phyloP scores from a whole-genome alignment of 805 yeast genomes.

The Candida xyloterini region DNA sequence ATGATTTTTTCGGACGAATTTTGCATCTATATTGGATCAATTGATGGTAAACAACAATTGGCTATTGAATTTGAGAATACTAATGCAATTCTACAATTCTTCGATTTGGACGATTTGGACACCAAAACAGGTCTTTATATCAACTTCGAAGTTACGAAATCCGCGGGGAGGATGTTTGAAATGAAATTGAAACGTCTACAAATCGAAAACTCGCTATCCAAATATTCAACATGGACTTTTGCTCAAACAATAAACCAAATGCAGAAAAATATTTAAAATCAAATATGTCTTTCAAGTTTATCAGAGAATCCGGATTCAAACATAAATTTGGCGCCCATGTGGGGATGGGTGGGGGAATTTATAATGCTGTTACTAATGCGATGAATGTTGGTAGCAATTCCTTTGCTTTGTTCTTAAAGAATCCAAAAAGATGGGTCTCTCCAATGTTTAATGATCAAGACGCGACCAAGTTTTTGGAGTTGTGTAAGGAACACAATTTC shows the following conservation, averaged over 20 bases:
- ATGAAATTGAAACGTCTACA: slow-evolving; percentile 2
- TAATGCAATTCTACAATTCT: slow-evolving; percentile 2
- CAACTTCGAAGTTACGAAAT: background rate
- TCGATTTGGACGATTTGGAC: slow-evolving; percentile 3
- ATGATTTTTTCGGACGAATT: slow-evolving; percentile 4
- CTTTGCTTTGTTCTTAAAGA: slow-evolving; percentile 86
- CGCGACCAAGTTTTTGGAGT: slow-evolving; percentile 57
- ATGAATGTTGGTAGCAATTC: slow-evolving; percentile 63
- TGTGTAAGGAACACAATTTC: slow-evolving; percentile 62
- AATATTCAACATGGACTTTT: slow-evolving; percentile 10
- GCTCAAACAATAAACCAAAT: slow-evolving; percentile 15
- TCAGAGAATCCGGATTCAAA: slow-evolving; percentile 41
- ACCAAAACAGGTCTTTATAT: background rate
- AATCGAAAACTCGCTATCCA: background rate
- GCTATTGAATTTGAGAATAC: slow-evolving; percentile 5
- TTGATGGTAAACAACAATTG: slow-evolving; percentile 1
- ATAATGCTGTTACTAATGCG: slow-evolving; percentile 39
- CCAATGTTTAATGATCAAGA: slow-evolving; percentile 71
- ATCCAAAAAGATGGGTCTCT: slow-evolving; percentile 89
- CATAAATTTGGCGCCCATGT: slow-evolving; percentile 88
- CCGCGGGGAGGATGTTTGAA: background rate
- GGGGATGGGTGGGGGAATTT: slow-evolving; percentile 69
- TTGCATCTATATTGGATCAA: slow-evolving; percentile 7
- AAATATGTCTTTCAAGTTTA: slow-evolving; percentile 31
- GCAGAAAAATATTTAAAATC: slow-evolving; percentile 15